phyloP scores from a whole-genome alignment of 75 land plant genomes.

The Pinus albicaulis region DNA sequence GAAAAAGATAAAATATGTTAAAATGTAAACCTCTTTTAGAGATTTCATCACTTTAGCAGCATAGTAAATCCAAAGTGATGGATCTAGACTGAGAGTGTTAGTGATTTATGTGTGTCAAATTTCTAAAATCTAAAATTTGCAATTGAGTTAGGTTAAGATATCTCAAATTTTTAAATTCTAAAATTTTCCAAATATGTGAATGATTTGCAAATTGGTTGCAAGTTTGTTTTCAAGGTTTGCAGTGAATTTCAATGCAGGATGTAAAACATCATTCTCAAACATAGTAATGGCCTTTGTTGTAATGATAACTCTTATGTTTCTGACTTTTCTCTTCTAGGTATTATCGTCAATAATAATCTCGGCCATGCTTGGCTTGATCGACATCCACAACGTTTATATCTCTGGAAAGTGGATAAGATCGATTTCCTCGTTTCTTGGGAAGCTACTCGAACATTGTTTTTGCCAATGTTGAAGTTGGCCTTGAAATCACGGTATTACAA shows the following conservation, averaged over 20 bases:
- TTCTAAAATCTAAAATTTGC: too few relatives aligned
- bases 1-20: too few relatives aligned
- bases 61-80: too few relatives aligned
- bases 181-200: too few relatives aligned
- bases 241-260: conserved; percentile 84
- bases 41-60: too few relatives aligned
- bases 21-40: too few relatives aligned
- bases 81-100: too few relatives aligned
- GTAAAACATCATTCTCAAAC: conserved; percentile 79
- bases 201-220: conserved; percentile 28
- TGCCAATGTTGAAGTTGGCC: conserved; percentile 62
- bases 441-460: conserved; percentile 81
- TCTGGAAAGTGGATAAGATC: conserved; percentile 76
- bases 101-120: too few relatives aligned
- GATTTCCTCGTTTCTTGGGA: conserved; percentile 69
- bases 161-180: too few relatives aligned
- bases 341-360: conserved; percentile 70
- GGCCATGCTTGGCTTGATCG: conserved; percentile 77
- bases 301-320: conserved; percentile 66
- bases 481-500: conserved; percentile 65
- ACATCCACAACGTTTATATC: conserved; percentile 49
- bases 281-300: conserved; percentile 78
- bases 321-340: conserved; percentile 71
- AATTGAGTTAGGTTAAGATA: too few relatives aligned
- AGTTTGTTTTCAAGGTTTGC: conserved; percentile 84